Base-by-base conservation (phyloP, 306 rosid genomes). In the Crataegus laevigata region DNA sequence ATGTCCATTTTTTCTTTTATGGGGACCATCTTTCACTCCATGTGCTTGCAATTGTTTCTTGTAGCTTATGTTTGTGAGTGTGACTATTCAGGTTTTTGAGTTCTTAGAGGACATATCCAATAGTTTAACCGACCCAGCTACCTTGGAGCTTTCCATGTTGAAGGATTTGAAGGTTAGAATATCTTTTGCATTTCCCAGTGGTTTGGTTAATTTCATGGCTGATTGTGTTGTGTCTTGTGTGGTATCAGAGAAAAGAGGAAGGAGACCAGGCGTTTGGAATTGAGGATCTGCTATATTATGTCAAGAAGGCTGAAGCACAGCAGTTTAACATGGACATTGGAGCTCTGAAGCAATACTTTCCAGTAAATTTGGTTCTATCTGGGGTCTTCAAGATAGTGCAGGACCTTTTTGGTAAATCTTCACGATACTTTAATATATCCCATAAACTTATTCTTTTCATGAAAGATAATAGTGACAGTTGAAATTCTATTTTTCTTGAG, bases 381-480 rank as follows among this genome's bases (percentile, higher is more conserved):
- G 99, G 99, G 80, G 84, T 92, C 86, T 89, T 94, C 82, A 94
- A 94, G 79, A 86, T 92, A 84, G 79, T 87, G 75, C 99, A 92
- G 82, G 97, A 94, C 84, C 87, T 90, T 75, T 94, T 89, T 68
- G 99, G 99, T 94, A 88, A 79, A 45, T 80, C 60, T 61, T 73
- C 25, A 6, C 25, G 18, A 21, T 74, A 68, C 57, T 77, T 40
- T 29, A 70, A 68, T 26, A 59, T 66, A 51, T 65, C 75, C 55
- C 13, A 58, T 30, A 73, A 28, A 63, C 25, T 69, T 75, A 10
- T 47, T 40, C 30, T 51, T 77, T 74, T 75, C 34, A 26, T 11
- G 17, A 51, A 58, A 34, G 25, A 55, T 65, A 70, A 65, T 57
- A 70, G 51, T 79, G 68, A 77, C 71, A 66, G 22, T 30, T 34